Evolutionary conservation across 2,329 filamentous ascomycete species (phyloP), one percentile per base, ranked within the genome.

Genomic region (Boeremia exigua): DNA sequence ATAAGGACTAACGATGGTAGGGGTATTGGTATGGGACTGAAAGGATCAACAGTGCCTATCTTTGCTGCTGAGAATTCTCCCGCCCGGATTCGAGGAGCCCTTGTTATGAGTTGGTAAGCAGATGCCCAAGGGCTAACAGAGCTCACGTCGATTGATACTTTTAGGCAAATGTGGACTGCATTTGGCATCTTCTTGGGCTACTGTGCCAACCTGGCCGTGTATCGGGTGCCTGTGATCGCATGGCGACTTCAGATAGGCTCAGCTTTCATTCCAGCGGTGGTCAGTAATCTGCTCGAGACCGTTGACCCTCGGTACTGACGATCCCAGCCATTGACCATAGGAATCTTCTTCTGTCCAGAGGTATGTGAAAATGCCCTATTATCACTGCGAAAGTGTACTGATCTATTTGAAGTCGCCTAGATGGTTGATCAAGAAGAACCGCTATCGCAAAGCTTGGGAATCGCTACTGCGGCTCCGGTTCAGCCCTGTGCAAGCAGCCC

Each of bases 31-130:
- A 72, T 68, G 66, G 63, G 62, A 30, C 56, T 57, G 37, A 66
- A 69, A 45, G 65, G 65, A 12, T 56, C 77, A 0, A 80, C 79
- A 0, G 74, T 79, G 4, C 78, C 79, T 1, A 76, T 81, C 7
- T 80, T 79, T 50, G 73, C 76, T 0, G 78, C 78, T 2, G 79
- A 81, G 62, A 80, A 79, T 49, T 71, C 78, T 2, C 79, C 79
- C 1, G 77, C 78, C 1, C 72, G 70, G 1, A 81, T 82, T 45
- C 73, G 79, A 40, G 79, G 79, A 9, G 79, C 78, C 2, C 59
- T 81, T 6, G 79, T 80, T 23, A 81, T 81, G 74, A 77, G 75
- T 68, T 78, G 77, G 53, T 51, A 33, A 51, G 42, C 9, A 3
- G 12, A 10, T 12, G 6, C 3, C 8, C 15, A 7, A 14, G 6